These are phyloP conservation scores for Candida rishiriensis DNA, from an alignment of 805 yeast species.

Conservation along the genomic window DNA sequence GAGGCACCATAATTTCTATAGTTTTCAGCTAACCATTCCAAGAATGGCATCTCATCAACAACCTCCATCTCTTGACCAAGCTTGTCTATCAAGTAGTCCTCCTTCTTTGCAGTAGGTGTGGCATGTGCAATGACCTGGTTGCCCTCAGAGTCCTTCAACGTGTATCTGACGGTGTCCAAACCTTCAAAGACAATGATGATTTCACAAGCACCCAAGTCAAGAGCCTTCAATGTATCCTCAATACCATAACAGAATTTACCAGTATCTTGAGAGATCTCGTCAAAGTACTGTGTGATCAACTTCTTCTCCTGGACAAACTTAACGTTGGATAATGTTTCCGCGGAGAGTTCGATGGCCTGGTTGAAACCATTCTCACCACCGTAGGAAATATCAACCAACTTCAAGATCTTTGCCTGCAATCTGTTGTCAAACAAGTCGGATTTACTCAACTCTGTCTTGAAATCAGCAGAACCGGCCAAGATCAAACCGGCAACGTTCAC, in stretches of 20 bases:
- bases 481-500: conserved; percentile 92
- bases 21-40: conserved; percentile 98
- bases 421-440: conserved; percentile 93
- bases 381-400: conserved; percentile 93
- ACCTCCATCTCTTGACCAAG: conserved; percentile 89
- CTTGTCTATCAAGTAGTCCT: conserved; percentile 73
- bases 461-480: conserved; percentile 98
- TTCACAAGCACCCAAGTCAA: conserved; percentile 95
- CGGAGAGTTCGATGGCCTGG: conserved; percentile 97
- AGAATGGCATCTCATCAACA: conserved; percentile 74
- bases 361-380: conserved; percentile 99
- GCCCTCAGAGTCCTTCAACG: conserved; percentile 80
- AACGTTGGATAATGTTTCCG: conserved; percentile 94
- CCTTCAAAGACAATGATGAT: conserved; percentile 89
- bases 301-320: conserved; percentile 98
- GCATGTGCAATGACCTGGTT: conserved; percentile 69
- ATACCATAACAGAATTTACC: conserved; percentile 98
- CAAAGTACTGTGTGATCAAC: conserved; percentile 85
- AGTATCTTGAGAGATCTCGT: conserved; percentile 94
- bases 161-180: conserved; percentile 78
- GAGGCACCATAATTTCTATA: conserved; percentile 92
- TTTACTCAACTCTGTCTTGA: conserved; percentile 88
- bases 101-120: conserved; percentile 67
- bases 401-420: conserved; percentile 79
- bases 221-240: conserved; percentile 92